These are phyloP conservation scores for Nidularia pulvinata DNA, from an alignment of 768 basidiomycete species.

Conservation along the genomic window DNA sequence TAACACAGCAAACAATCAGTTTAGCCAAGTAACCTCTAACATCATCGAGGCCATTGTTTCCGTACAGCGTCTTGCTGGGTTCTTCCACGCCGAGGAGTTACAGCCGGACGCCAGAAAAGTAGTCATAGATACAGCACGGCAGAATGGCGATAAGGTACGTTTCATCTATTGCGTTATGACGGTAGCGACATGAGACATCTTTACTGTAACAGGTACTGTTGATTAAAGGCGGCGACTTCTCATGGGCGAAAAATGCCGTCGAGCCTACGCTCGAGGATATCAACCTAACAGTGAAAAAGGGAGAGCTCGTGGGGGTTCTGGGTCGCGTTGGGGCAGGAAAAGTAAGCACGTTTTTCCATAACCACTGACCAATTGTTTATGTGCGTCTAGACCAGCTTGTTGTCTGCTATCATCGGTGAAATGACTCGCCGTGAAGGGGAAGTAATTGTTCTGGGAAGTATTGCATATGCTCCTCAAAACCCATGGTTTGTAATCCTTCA, in stretches of 20 bases:
- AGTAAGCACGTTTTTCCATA: constrained; percentile 28
- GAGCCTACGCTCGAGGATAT: constrained; percentile 78
- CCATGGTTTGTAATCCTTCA: constrained; percentile 59
- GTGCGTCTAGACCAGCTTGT: constrained; percentile 56
- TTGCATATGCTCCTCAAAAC: constrained; percentile 87
- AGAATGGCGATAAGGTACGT: constrained; percentile 59
- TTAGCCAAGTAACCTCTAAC: constrained; percentile 72
- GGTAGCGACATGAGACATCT: no score
- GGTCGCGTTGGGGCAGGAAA: constrained; percentile 94
- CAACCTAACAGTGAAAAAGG: constrained; percentile 73
- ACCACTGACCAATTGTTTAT: neutral
- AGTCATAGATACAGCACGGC: constrained; percentile 36
- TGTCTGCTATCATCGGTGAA: constrained; percentile 85
- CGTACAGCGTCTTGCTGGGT: constrained; percentile 72
- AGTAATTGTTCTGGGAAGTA: constrained; percentile 63
- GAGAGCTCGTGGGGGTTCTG: constrained; percentile 82
- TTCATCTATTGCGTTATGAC: neutral
- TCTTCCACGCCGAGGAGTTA: constrained; percentile 78
- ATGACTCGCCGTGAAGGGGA: constrained; percentile 80
- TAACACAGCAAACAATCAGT: constrained; percentile 31
- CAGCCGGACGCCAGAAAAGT: constrained; percentile 75
- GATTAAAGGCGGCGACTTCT: constrained; percentile 79
- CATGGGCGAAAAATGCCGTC: constrained; percentile 61
- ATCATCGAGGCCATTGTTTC: constrained; percentile 89
- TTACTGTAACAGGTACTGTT: constrained; percentile 47